These are phyloP conservation scores for Arthrocladium fulminans DNA, from an alignment of 2,329 filamentous ascomycete genomes.

Conservation along the genomic window DNA sequence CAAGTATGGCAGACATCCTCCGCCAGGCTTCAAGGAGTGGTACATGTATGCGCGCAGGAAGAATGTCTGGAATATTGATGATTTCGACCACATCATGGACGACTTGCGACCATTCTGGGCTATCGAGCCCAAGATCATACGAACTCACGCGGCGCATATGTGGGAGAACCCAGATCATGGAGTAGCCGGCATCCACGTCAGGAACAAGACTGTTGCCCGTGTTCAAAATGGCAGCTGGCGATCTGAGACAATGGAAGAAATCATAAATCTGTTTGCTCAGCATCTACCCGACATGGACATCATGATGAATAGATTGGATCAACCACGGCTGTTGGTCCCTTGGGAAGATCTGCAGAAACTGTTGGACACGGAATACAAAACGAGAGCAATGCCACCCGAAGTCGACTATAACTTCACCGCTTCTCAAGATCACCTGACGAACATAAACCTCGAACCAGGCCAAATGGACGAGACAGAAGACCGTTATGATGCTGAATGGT, in stretches of 20 bases:
- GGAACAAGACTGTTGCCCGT: slow-evolving; percentile 29
- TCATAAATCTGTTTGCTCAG: slow-evolving; percentile 45
- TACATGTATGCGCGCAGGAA: slow-evolving; percentile 31
- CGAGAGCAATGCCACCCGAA: slow-evolving; percentile 36
- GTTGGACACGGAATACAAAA: slow-evolving; percentile 41
- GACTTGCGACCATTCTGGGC: slow-evolving; percentile 32
- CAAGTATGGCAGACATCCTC: slow-evolving; percentile 32
- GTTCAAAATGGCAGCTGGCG: slow-evolving; percentile 34
- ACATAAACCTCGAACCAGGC: slow-evolving; percentile 19
- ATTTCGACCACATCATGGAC: slow-evolving; percentile 26
- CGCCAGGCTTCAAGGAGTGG: slow-evolving; percentile 34
- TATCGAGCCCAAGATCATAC: slow-evolving; percentile 26
- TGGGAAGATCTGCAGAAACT: slow-evolving; percentile 48
- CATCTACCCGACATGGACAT: slow-evolving; percentile 57
- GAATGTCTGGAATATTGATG: slow-evolving; percentile 31
- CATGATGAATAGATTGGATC: slow-evolving; percentile 57
- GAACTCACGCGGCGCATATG: slow-evolving; percentile 28
- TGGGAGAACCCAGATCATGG: slow-evolving; percentile 24
- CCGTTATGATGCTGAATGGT: slow-evolving; percentile 41
- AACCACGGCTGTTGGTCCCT: slow-evolving; percentile 53
- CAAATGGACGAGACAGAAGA: slow-evolving; percentile 17
- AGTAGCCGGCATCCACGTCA: slow-evolving; percentile 28
- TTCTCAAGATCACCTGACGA: slow-evolving; percentile 30
- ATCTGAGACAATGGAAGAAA: slow-evolving; percentile 32
- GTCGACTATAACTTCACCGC: slow-evolving; percentile 36